Percentiles rank a stretch among this genome's conserved stretches.
Evolutionary conservation across 2,329 filamentous ascomycete species (phyloP).

Genomic region (Aspergillus viridinutans): DNA sequence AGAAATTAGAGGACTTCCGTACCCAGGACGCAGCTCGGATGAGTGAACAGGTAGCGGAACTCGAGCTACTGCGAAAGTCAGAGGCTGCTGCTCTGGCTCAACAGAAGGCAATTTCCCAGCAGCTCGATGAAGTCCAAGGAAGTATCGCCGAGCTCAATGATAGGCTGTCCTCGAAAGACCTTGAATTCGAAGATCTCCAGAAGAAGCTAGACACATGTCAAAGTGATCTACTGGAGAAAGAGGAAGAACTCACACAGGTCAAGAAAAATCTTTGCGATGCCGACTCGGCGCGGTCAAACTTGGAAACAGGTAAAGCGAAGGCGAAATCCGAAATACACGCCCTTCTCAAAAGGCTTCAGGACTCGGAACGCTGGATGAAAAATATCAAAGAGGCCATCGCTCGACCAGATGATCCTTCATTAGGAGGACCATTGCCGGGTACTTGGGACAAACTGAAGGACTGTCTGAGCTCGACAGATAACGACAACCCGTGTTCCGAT

Average conservation of each 20-base stretch:
- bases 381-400: slow-evolving; percentile 18
- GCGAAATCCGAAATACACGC: slow-evolving; percentile 21
- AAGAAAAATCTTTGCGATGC: slow-evolving; percentile 9
- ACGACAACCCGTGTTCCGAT: background rate
- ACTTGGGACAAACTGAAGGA: slow-evolving; percentile 18
- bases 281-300: slow-evolving; percentile 9
- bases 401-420: slow-evolving; percentile 10
- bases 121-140: slow-evolving; percentile 17
- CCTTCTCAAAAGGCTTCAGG: slow-evolving; percentile 22
- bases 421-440: slow-evolving; percentile 15
- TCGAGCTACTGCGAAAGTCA: slow-evolving; percentile 19
- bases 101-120: slow-evolving; percentile 13
- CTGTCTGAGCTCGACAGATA: slow-evolving; percentile 8
- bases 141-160: slow-evolving; percentile 20
- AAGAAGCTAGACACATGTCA: slow-evolving; percentile 13
- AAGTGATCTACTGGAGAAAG: slow-evolving; percentile 17
- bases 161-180: slow-evolving; percentile 2
- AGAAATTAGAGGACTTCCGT: slow-evolving; percentile 11
- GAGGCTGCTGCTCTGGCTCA: slow-evolving; percentile 15
- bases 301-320: slow-evolving; percentile 19
- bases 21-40: slow-evolving; percentile 11
- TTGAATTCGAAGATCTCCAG: slow-evolving; percentile 9
- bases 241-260: slow-evolving; percentile 24
- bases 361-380: slow-evolving; percentile 21
- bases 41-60: slow-evolving; percentile 13